phyloP scores from a whole-genome alignment of 805 yeast species.

The Myxozyma sirexii region DNA sequence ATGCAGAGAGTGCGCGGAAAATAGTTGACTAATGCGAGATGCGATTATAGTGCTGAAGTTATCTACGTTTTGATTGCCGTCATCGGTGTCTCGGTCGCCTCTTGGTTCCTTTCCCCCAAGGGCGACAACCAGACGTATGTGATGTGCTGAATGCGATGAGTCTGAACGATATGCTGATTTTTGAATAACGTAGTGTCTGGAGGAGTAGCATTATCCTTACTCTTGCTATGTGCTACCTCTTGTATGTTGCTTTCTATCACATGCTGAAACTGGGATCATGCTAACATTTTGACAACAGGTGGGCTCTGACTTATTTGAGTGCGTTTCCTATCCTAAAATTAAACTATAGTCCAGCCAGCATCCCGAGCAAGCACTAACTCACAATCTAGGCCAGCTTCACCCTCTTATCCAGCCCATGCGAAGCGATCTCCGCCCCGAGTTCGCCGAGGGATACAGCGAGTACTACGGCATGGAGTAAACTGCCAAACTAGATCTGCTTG shows the following conservation, averaged over 20 bases:
- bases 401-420: constrained; percentile 86
- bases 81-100: constrained; percentile 31
- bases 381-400: constrained; percentile 60
- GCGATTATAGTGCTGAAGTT: constrained; percentile 25
- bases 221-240: constrained; percentile 69
- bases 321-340: too few relatives aligned
- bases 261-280: not conserved
- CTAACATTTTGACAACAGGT: constrained; percentile 36
- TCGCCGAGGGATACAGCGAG: constrained; percentile 43
- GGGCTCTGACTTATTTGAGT: constrained; percentile 81
- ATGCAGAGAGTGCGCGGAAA: not conserved
- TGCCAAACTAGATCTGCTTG: not conserved
- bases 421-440: constrained; percentile 82
- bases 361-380: constrained; percentile 17
- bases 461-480: constrained; percentile 30
- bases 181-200: constrained; percentile 43
- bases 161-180: not conserved
- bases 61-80: constrained; percentile 34
- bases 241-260: constrained; percentile 42
- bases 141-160: not conserved
- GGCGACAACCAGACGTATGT: constrained; percentile 37
- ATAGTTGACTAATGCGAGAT: not conserved
- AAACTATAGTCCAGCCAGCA: too few relatives aligned
- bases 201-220: constrained; percentile 66
- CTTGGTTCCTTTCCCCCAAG: constrained; percentile 37